phyloP scores from a whole-genome alignment of 371 early-diverging fungal genomes.

The Rhizoclosmatium hyalinum region DNA sequence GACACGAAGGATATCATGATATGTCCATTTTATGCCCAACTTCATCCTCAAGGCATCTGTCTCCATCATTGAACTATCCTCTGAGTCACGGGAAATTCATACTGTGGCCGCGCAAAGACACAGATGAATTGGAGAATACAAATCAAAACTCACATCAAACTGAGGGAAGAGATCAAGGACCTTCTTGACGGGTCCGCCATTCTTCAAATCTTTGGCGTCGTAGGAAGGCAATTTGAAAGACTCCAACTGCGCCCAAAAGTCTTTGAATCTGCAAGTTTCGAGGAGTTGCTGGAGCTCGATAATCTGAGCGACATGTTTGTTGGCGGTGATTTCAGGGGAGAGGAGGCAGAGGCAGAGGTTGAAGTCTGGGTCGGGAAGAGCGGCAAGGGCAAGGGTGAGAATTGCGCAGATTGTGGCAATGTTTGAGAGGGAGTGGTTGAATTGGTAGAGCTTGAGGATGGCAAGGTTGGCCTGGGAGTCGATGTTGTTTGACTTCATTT shows the following conservation, averaged over 20 bases:
- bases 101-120: not conserved
- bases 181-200: conserved; percentile 59
- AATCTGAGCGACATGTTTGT: conserved; percentile 63
- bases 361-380: conserved; percentile 87
- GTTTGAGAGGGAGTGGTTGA: conserved; percentile 82
- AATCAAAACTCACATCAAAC: conserved; percentile 14
- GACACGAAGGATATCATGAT: too few species aligned
- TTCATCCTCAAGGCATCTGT: too few species aligned
- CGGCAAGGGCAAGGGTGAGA: conserved; percentile 82
- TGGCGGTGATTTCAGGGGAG: conserved; percentile 68
- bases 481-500: conserved; percentile 78
- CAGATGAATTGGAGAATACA: not conserved
- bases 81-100: too few species aligned
- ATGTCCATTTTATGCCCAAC: too few species aligned
- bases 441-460: conserved; percentile 92
- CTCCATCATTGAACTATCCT: too few species aligned
- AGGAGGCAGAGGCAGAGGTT: conserved; percentile 86
- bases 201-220: conserved; percentile 11
- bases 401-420: conserved; percentile 74
- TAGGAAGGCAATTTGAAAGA: conserved; percentile 19
- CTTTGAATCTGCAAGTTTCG: conserved; percentile 77
- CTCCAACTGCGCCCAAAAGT: conserved; percentile 78
- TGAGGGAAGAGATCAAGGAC: conserved; percentile 71
- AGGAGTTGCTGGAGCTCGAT: conserved; percentile 78
- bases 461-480: conserved; percentile 91